Conservation (phyloP, 768 basidiomycete genomes). For the Mycena sanguinolenta region DNA sequence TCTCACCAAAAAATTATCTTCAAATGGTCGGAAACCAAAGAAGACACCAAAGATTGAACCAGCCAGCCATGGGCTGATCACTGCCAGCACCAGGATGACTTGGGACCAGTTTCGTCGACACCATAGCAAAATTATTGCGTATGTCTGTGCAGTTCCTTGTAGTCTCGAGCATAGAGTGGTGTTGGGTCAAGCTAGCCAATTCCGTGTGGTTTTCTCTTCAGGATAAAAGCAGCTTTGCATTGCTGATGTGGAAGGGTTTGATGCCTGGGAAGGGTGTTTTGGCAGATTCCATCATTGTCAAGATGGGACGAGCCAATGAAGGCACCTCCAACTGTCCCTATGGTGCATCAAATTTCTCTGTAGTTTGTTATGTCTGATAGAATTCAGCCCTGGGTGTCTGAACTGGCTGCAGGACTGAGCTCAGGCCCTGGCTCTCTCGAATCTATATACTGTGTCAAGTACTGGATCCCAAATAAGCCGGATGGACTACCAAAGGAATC, state of each 20-base stretch:
- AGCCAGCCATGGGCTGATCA: not conserved
- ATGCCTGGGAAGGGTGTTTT: not conserved
- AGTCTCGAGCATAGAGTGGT: not conserved
- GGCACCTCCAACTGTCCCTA: not conserved
- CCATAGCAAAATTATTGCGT: not conserved
- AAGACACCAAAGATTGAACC: not conserved
- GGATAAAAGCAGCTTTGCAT: not conserved
- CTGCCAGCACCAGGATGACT: not conserved
- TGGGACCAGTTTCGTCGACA: not conserved
- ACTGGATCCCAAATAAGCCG: no score
- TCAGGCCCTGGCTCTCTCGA: slow-evolving; percentile 2
- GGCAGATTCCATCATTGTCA: not conserved
- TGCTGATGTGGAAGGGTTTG: not conserved
- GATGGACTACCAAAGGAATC: no score
- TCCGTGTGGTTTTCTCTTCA: not conserved
- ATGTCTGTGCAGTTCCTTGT: not conserved
- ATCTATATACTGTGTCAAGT: not conserved
- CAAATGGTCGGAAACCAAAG: not conserved
- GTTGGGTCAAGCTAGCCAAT: not conserved
- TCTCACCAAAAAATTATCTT: not conserved
- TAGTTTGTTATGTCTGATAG: not conserved
- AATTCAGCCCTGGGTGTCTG: slow-evolving; percentile 6
- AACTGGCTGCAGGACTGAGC: not conserved
- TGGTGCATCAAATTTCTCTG: not conserved
- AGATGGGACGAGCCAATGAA: slow-evolving; percentile 11